Evolutionary conservation across 1,284 basidiomycete species (phyloP).

Genomic region (Ustilago crameri): DNA sequence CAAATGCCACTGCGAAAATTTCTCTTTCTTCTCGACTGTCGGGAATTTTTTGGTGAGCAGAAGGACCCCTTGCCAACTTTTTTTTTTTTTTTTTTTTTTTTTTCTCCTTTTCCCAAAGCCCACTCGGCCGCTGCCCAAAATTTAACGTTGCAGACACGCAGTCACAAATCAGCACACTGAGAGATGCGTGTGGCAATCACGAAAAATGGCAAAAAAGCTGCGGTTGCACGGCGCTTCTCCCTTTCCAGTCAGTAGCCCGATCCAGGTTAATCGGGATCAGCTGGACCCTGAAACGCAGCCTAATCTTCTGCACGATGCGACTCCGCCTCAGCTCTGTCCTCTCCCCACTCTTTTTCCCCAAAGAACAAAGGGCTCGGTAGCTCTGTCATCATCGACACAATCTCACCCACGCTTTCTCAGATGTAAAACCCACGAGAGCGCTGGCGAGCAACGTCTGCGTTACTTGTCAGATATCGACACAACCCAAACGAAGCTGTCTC

Average conservation of each 20-base stretch:
- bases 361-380: not conserved
- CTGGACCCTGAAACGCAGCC: slow-evolving; percentile 8
- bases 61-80: slow-evolving; percentile 9
- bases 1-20: slow-evolving; percentile 30
- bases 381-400: not conserved
- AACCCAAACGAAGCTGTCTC: too few relatives aligned
- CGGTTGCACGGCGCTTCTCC: not conserved
- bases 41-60: slow-evolving; percentile 16
- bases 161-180: not conserved
- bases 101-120: slow-evolving; percentile 2
- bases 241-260: not conserved
- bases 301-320: not conserved
- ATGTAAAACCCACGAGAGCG: too few relatives aligned
- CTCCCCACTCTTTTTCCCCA: too few relatives aligned
- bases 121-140: slow-evolving; percentile 19
- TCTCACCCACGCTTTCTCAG: too few relatives aligned
- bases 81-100: slow-evolving; percentile 8
- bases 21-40: slow-evolving; percentile 7
- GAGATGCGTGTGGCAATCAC: slow-evolving; percentile 4
- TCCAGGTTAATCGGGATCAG: too few relatives aligned
- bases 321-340: not conserved
- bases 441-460: too few relatives aligned
- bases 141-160: not conserved
- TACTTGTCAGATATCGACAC: too few relatives aligned
- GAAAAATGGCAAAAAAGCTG: slow-evolving; percentile 9